phyloP scores from a whole-genome alignment of 228 moss, liverwort and hornwort species.

The Sphagnum magellanicum region DNA sequence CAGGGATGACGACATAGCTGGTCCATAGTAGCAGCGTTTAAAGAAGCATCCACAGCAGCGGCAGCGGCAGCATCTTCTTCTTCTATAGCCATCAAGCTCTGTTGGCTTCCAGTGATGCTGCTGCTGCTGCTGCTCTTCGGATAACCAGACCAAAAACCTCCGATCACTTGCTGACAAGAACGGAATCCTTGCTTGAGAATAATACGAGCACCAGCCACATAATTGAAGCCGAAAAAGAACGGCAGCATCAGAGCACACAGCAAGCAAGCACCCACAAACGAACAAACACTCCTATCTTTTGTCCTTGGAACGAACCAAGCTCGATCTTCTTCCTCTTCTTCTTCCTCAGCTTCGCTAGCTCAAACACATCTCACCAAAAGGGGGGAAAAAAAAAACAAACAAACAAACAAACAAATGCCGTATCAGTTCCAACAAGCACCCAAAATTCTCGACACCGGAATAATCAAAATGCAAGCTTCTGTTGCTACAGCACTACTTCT shows the following conservation, averaged over 20 bases:
- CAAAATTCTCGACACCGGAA: too few relatives aligned
- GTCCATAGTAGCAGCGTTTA: background rate
- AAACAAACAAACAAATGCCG: background rate
- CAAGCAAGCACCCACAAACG: background rate
- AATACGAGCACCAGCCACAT: background rate
- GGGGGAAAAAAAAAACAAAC: background rate
- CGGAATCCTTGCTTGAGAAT: conserved; percentile 1
- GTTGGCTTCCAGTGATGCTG: background rate
- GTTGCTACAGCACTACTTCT: too few relatives aligned
- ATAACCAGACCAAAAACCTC: background rate
- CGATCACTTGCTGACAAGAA: conserved; percentile 1
- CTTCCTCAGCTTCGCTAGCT: too few relatives aligned
- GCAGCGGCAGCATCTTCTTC: background rate
- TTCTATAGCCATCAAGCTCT: background rate
- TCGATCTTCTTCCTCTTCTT: too few relatives aligned
- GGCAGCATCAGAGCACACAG: background rate
- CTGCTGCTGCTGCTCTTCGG: background rate
- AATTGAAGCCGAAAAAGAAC: background rate
- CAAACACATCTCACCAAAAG: background rate
- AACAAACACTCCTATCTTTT: background rate
- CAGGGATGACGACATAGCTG: background rate
- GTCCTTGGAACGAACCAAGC: background rate
- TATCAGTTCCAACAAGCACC: too few relatives aligned
- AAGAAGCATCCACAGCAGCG: background rate
- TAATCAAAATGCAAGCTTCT: too few relatives aligned